These are phyloP conservation scores for Penicillium polonicum DNA, from an alignment of 2,329 filamentous ascomycete species.

Conservation along the genomic window DNA sequence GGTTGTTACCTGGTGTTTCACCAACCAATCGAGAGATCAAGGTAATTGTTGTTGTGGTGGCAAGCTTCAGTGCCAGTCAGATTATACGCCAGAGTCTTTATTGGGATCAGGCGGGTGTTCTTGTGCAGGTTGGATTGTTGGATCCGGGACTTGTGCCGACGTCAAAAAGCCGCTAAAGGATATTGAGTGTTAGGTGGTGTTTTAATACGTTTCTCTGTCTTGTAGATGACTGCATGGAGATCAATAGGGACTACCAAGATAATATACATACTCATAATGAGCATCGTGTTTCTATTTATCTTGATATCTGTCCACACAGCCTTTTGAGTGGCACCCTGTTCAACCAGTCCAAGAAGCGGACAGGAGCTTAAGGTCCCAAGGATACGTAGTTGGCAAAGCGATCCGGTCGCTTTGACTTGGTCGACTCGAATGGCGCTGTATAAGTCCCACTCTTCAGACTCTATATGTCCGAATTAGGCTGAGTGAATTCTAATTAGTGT, in stretches of 20 bases:
- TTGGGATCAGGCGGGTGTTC: slow-evolving; percentile 62
- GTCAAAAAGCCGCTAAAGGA: neutral
- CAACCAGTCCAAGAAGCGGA: too few relatives aligned
- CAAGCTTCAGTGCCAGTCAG: slow-evolving; percentile 35
- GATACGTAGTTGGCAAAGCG: too few relatives aligned
- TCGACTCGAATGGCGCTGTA: too few relatives aligned
- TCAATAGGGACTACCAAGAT: neutral
- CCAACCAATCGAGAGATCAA: slow-evolving; percentile 56
- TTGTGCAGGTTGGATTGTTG: slow-evolving; percentile 59
- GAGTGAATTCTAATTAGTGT: too few relatives aligned
- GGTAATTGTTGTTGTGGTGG: slow-evolving; percentile 54
- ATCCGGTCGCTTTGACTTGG: too few relatives aligned
- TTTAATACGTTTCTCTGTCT: too few relatives aligned
- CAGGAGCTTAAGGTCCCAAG: too few relatives aligned
- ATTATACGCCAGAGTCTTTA: slow-evolving; percentile 56
- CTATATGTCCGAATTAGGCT: too few relatives aligned
- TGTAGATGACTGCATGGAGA: neutral
- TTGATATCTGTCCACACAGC: neutral
- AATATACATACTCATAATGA: neutral
- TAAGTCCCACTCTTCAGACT: too few relatives aligned
- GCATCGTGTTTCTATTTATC: neutral
- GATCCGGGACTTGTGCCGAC: slow-evolving; percentile 53
- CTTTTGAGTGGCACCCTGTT: neutral
- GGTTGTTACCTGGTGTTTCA: slow-evolving; percentile 56
- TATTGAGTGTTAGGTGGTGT: neutral